Percentiles rank a stretch among this genome's conserved stretches.
Evolutionary conservation across 169 alveolate genomes (phyloP).

Genomic region (Eimeria acervulina): DNA sequence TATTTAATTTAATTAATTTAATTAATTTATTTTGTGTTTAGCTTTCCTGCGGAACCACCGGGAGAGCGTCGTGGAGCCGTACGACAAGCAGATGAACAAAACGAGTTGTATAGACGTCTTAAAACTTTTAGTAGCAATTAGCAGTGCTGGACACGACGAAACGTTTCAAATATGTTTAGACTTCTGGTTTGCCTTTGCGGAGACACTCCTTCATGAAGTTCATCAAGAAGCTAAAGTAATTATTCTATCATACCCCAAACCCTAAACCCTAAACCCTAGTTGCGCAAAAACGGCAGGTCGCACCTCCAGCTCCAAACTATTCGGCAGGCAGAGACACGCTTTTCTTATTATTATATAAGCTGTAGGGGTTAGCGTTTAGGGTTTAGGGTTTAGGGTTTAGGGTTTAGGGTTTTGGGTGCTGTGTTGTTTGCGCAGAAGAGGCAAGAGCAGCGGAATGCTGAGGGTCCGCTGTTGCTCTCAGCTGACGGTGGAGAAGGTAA

Average conservation of each 20-base stretch:
- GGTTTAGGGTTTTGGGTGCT: neutral
- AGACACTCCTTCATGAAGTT: conserved; percentile 61
- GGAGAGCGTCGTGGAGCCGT: conserved; percentile 71
- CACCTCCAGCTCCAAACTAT: too few species aligned
- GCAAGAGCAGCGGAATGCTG: neutral
- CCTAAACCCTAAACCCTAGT: conserved; percentile 10
- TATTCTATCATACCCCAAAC: neutral
- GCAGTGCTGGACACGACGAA: conserved; percentile 94
- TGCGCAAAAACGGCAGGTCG: neutral
- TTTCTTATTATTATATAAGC: too few species aligned
- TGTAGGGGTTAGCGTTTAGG: neutral
- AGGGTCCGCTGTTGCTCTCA: neutral
- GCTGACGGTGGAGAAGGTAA: neutral
- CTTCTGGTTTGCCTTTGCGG: conserved; percentile 97
- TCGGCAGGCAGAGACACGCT: too few species aligned
- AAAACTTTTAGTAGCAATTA: conserved; percentile 38
- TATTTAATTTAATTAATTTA: neutral
- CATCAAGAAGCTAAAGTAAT: conserved; percentile 45
- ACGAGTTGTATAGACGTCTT: conserved; percentile 43
- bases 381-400: neutral
- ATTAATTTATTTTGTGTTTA: neutral
- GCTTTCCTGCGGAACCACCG: conserved; percentile 80
- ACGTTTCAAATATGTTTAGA: conserved; percentile 98
- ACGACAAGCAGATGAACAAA: conserved; percentile 60
- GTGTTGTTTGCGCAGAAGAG: neutral